phyloP scores from a whole-genome alignment of 2,329 filamentous ascomycete species.

The Microdochium nivale region DNA sequence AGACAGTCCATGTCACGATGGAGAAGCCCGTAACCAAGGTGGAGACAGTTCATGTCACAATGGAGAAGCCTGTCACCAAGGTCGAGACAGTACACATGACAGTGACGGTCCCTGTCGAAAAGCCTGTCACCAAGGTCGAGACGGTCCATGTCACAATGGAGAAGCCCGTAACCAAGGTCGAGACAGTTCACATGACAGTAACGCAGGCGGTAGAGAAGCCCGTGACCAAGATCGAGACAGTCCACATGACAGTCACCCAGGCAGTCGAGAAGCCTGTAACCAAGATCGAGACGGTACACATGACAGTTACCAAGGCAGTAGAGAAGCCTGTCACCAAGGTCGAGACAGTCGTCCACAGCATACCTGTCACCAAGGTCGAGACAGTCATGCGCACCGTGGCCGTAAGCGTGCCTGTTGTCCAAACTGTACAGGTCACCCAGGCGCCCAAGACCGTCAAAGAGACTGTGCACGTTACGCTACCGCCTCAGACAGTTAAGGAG shows the following conservation, averaged over 20 bases:
- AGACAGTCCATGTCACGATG: neutral
- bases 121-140: neutral
- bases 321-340: constrained; percentile 16
- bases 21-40: neutral
- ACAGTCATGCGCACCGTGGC: neutral
- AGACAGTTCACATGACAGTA: neutral
- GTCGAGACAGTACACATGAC: neutral
- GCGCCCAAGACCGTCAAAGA: neutral
- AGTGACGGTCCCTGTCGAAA: no score
- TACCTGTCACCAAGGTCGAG: neutral
- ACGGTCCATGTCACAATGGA: neutral
- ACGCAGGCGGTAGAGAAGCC: neutral
- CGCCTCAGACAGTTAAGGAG: neutral
- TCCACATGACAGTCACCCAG: constrained; percentile 11
- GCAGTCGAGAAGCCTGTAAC: constrained; percentile 8
- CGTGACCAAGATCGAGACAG: constrained; percentile 3
- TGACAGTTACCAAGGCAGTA: constrained; percentile 17
- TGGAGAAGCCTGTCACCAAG: neutral
- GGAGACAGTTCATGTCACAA: neutral
- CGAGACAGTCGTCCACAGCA: neutral
- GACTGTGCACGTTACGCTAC: neutral
- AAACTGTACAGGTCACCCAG: neutral
- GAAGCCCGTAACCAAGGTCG: neutral
- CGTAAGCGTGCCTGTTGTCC: neutral
- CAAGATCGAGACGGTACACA: constrained; percentile 11